Evolutionary conservation across 805 yeast species (phyloP).

Genomic region (Saccharomyces eubayanus): DNA sequence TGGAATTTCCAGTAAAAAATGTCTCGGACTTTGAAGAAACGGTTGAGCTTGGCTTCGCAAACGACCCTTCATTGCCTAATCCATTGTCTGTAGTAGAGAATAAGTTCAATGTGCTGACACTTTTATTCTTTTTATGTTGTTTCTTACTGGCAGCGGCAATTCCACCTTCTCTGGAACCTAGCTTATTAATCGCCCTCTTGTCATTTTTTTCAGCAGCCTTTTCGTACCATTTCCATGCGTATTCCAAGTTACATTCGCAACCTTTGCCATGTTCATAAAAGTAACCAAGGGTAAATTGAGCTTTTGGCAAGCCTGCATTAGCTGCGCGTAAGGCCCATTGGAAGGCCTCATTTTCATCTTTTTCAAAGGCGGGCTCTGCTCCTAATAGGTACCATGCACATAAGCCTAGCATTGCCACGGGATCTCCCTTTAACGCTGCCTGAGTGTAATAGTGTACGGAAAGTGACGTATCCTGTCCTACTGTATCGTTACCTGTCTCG

Average conservation of each 20-base stretch:
- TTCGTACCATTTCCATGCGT: slow-evolving; percentile 67
- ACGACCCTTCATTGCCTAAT: background rate
- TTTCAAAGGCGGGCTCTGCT: slow-evolving; percentile 68
- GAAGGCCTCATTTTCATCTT: slow-evolving; percentile 77
- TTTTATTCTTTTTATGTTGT: slow-evolving; percentile 12
- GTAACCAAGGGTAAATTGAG: slow-evolving; percentile 76
- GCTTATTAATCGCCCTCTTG: slow-evolving; percentile 39
- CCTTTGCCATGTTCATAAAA: slow-evolving; percentile 87
- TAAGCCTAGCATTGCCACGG: slow-evolving; percentile 82
- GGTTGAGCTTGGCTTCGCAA: background rate
- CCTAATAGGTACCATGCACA: slow-evolving; percentile 98
- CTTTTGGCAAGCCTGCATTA: slow-evolving; percentile 61
- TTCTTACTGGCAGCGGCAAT: background rate
- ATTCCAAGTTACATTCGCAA: slow-evolving; percentile 47
- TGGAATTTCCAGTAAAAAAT: background rate
- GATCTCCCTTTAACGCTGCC: slow-evolving; percentile 83
- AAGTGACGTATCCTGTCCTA: slow-evolving; percentile 71
- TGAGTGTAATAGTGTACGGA: slow-evolving; percentile 89
- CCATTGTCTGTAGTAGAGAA: slow-evolving; percentile 9
- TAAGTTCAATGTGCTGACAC: slow-evolving; percentile 19
- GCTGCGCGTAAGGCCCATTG: slow-evolving; percentile 94
- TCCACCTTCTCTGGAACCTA: slow-evolving; percentile 8
- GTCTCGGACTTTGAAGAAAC: background rate
- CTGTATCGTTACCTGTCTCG: slow-evolving; percentile 59
- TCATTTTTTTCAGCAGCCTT: slow-evolving; percentile 61